A percentile compares a stretch with the other conserved stretches of the same genome.
These are phyloP conservation scores for Talaromyces sp. DNA, from an alignment of 2,329 filamentous ascomycete genomes.

Conservation along the genomic window DNA sequence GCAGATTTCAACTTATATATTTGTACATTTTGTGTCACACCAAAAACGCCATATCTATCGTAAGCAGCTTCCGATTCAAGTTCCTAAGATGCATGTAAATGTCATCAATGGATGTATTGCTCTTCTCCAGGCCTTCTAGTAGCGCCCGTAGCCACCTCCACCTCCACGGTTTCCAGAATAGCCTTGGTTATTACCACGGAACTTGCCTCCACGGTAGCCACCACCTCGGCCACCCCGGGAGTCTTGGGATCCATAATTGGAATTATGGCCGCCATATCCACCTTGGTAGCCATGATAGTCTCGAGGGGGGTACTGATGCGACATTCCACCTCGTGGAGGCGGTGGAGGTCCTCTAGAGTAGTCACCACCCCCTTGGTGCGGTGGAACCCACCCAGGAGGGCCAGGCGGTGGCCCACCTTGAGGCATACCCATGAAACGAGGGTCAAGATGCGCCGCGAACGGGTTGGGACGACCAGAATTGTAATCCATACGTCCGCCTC, in stretches of 20 bases:
- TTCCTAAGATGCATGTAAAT: not conserved
- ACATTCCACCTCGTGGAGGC: constrained; percentile 41
- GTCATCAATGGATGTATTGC: not conserved
- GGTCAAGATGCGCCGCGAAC: constrained; percentile 52
- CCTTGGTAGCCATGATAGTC: constrained; percentile 28
- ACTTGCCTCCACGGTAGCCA: constrained; percentile 26
- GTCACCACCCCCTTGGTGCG: constrained; percentile 31
- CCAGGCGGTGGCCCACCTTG: constrained; percentile 19
- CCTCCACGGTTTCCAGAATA: constrained; percentile 28
- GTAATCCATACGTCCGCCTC: constrained; percentile 60
- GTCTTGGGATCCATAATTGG: constrained; percentile 15
- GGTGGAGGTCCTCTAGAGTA: constrained; percentile 42
- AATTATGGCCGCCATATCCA: constrained; percentile 29
- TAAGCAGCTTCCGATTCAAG: not conserved
- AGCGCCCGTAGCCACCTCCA: constrained; percentile 44
- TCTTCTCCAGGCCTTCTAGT: constrained; percentile 31
- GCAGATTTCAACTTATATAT: not conserved
- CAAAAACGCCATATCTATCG: constrained; percentile 2
- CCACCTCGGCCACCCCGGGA: constrained; percentile 29
- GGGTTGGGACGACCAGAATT: constrained; percentile 48
- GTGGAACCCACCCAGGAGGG: constrained; percentile 40
- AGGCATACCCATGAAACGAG: constrained; percentile 41
- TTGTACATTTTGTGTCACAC: constrained; percentile 2
- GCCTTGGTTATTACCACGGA: constrained; percentile 32
- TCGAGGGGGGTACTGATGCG: constrained; percentile 13